A percentile compares a stretch with the other conserved stretches of the same genome.
Conservation (phyloP, 192 early-diverging fungal genomes). For the Geranomyces variabilis region DNA sequence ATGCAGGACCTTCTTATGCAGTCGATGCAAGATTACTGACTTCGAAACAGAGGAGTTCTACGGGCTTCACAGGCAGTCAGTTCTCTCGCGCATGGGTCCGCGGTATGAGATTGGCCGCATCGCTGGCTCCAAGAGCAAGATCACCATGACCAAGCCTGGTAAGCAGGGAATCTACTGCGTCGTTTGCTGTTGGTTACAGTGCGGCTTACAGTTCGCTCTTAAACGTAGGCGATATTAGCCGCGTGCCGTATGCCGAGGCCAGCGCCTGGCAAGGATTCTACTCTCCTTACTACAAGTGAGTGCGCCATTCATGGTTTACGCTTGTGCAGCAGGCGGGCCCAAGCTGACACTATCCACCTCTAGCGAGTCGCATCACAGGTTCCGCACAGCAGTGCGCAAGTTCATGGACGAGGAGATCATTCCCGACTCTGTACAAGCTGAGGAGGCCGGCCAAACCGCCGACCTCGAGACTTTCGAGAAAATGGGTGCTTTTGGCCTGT, state of each 20-base stretch:
- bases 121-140: conserved; percentile 39
- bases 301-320: background rate
- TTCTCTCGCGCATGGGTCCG: conserved; percentile 30
- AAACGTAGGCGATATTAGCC: conserved; percentile 28
- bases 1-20: background rate
- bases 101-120: conserved; percentile 34
- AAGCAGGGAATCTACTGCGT: background rate
- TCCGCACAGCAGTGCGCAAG: conserved; percentile 41
- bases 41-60: conserved; percentile 45
- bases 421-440: conserved; percentile 27
- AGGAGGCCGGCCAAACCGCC: conserved; percentile 38
- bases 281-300: conserved; percentile 48
- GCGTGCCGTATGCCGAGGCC: conserved; percentile 45
- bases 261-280: conserved; percentile 42
- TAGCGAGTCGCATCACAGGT: conserved; percentile 33
- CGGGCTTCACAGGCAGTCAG: conserved; percentile 48
- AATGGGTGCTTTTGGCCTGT: conserved; percentile 37
- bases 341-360: background rate
- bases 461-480: conserved; percentile 40
- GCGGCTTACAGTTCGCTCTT: background rate
- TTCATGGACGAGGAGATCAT: conserved; percentile 37
- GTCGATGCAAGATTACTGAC: background rate
- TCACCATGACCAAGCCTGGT: conserved; percentile 32
- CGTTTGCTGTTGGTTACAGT: background rate
- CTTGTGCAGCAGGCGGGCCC: background rate